Evolutionary conservation across 2,329 filamentous ascomycete species (phyloP), one percentile per base, ranked within the genome.

Genomic region (Exophiala alcalophila): DNA sequence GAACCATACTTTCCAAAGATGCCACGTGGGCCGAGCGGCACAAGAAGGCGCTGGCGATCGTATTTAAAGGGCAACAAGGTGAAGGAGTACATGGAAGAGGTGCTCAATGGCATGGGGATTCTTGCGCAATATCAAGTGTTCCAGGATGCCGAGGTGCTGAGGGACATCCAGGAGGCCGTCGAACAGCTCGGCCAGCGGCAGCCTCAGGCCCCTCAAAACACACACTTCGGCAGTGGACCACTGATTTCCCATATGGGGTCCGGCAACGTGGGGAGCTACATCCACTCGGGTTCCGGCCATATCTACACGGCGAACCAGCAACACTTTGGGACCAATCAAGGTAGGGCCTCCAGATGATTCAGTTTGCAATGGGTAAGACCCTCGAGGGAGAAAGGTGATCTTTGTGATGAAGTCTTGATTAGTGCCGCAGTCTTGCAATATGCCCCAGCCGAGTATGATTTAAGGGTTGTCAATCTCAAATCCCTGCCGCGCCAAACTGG

Each of bases 11-110:
- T 32, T 6, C 23, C 21, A 39, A 26, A 19, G 25, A 32, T 16
- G 35, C 41, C 36, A 41, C 24, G 16, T 23, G 25, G 24, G 16
- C 25, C 12, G 41, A 40, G 23, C 35, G 20, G 9, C 16, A 18
- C 9, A 40, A 11, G 19, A 44, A 44, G 16, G 41, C 32, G 9
- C 14, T 40, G 28, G 25, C 7, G 30, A 16, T 44, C 14, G 40
- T n/a, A 44, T 11, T 40, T 28, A n/a, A 44, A 39, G 40, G 40
- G 35, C 14, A 41, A 40, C n/a, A 29, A 41, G 34, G 23, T 40
- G 23, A 40, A 32, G 26, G 41, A 41, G 35, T 23, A 44, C 23
- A 32, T 44, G 35, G 36, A 44, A 40, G 25, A 44, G 25, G 29
- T 44, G 14, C 4, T 40, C 25, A 42, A 29, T 15, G 26, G 24